Evolutionary conservation across 306 rosid genomes (phyloP).

Genomic region (Calophaca sinica): DNA sequence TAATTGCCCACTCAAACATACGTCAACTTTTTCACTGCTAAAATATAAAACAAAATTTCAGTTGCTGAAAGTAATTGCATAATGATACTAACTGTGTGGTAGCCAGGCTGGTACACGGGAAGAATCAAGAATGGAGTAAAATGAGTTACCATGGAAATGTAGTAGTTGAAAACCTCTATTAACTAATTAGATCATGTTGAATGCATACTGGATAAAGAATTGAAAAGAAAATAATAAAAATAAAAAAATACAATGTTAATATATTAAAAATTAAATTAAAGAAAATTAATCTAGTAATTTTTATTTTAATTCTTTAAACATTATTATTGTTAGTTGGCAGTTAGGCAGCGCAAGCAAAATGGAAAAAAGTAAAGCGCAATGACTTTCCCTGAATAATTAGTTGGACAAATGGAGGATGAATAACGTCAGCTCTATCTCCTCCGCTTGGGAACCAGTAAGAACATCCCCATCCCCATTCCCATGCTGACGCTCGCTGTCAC

Average conservation of each 20-base stretch:
- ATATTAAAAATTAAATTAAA: no score
- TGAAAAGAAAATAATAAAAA: no score
- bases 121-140: no score
- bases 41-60: neutral
- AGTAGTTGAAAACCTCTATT: no score
- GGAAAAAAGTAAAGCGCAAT: neutral
- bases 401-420: neutral
- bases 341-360: neutral
- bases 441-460: conserved; percentile 1
- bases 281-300: no score
- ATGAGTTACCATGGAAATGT: no score
- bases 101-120: no score
- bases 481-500: conserved; percentile 12
- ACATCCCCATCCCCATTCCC: conserved; percentile 37
- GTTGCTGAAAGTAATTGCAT: neutral
- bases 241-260: no score
- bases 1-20: neutral
- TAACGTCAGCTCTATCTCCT: conserved; percentile 2
- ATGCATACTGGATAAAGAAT: no score
- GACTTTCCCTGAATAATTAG: neutral
- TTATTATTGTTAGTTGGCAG: no score
- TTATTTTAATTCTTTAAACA: no score
- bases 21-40: conserved; percentile 16
- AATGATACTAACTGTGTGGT: neutral
- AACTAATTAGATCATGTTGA: no score